phyloP scores from a whole-genome alignment of 805 yeast genomes.

The Novakomyces olei region DNA sequence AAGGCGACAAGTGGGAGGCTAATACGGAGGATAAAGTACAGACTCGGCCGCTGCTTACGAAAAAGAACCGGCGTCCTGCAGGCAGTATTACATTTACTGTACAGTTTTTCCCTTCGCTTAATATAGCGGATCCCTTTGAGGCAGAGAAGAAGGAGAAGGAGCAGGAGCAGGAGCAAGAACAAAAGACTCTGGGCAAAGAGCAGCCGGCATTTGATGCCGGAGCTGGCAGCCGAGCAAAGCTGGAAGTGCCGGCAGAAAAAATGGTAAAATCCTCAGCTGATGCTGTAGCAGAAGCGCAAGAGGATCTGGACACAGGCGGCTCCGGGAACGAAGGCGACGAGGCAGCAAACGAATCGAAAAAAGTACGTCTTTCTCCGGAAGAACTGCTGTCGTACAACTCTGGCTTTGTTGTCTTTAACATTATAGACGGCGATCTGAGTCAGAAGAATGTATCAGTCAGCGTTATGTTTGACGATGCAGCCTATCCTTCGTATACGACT shows the following conservation, averaged over 20 bases:
- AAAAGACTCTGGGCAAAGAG: too few species aligned
- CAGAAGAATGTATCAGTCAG: conserved; percentile 45
- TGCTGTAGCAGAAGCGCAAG: conserved; percentile 1
- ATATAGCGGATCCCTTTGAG: conserved; percentile 59
- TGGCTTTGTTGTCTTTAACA: conserved; percentile 55
- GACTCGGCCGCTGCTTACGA: conserved; percentile 41
- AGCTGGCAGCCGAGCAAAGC: too few species aligned
- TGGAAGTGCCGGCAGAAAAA: too few species aligned
- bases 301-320: conserved; percentile 12
- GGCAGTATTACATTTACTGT: conserved; percentile 55
- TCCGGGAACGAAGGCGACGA: conserved; percentile 17
- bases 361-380: conserved; percentile 29
- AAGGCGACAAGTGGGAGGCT: conserved; percentile 42
- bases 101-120: conserved; percentile 64
- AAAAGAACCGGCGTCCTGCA: conserved; percentile 55
- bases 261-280: too few species aligned
- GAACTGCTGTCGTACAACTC: conserved; percentile 18
- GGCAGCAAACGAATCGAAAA: conserved; percentile 18
- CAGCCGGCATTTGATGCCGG: too few species aligned
- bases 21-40: conserved; percentile 33
- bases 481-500: conserved; percentile 39
- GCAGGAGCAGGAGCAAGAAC: conserved; percentile 21
- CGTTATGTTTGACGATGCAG: conserved; percentile 52
- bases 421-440: conserved; percentile 35
- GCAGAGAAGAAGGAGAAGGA: conserved; percentile 41